Evolutionary conservation across 1,284 basidiomycete species (phyloP).

Genomic region (Taiwanofungus camphoratus): DNA sequence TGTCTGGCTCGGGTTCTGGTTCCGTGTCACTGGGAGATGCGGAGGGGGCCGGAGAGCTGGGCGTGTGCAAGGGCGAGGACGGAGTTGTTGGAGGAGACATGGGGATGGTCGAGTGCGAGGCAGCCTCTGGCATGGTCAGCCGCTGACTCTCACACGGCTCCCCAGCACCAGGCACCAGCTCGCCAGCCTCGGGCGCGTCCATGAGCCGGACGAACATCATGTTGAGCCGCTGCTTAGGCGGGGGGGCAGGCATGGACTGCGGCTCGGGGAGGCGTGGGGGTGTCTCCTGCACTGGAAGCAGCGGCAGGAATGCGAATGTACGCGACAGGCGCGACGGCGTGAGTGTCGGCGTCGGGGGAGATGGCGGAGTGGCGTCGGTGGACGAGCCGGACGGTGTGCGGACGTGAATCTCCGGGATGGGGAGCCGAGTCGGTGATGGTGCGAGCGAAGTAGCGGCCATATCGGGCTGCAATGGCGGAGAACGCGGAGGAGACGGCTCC

Average conservation of each 20-base stretch:
- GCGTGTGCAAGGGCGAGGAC: slow-evolving; percentile 1
- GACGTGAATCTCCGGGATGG: slow-evolving; percentile 1
- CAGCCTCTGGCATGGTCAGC: slow-evolving; percentile 9
- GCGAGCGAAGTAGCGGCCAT: not conserved
- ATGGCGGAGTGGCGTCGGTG: slow-evolving; percentile 1
- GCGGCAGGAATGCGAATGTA: slow-evolving; percentile 24
- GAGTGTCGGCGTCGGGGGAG: slow-evolving; percentile 5
- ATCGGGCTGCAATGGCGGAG: slow-evolving; percentile 11
- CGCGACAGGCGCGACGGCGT: slow-evolving; percentile 11
- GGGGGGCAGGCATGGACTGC: slow-evolving; percentile 9
- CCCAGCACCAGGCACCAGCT: too few species aligned
- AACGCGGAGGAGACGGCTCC: slow-evolving; percentile 7
- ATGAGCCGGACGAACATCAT: slow-evolving; percentile 27
- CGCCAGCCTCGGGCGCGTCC: slow-evolving; percentile 13
- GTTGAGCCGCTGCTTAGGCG: slow-evolving; percentile 18
- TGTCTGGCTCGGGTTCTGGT: slow-evolving; percentile 12
- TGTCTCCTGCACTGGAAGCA: slow-evolving; percentile 22
- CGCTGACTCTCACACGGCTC: too few species aligned
- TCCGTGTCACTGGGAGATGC: slow-evolving; percentile 16
- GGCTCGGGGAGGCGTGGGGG: slow-evolving; percentile 9
- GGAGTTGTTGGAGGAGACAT: slow-evolving; percentile 1
- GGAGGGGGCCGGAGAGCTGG: slow-evolving; percentile 2
- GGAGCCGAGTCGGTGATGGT: slow-evolving; percentile 10
- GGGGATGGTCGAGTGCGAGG: slow-evolving; percentile 5
- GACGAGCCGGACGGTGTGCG: slow-evolving; percentile 1